Conservation (phyloP, 495 filamentous ascomycete species). For the Cenococcum geophilum region DNA sequence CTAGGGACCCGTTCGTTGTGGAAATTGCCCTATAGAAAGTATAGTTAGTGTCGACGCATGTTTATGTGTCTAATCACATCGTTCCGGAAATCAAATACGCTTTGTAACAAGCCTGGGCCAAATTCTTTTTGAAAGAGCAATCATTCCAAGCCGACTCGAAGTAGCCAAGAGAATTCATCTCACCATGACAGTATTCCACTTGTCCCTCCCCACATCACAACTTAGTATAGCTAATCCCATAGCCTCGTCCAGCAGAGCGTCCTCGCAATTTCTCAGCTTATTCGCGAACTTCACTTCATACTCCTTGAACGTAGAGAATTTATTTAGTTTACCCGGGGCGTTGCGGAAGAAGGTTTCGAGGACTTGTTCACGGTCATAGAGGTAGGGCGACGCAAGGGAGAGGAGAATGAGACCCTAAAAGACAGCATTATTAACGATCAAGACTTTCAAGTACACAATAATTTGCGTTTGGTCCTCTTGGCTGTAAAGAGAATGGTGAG, state of each 20-base stretch:
- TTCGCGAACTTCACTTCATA: constrained; percentile 32
- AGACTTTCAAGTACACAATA: too few relatives aligned
- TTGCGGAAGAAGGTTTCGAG: constrained; percentile 15
- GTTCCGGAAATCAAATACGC: background rate
- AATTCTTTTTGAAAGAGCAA: too few relatives aligned
- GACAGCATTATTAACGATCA: background rate
- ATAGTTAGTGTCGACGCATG: background rate
- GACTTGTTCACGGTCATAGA: constrained; percentile 23
- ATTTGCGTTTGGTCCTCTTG: background rate
- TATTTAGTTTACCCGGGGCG: constrained; percentile 8
- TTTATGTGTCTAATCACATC: background rate
- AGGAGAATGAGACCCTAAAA: constrained; percentile 9
- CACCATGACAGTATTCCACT: constrained; percentile 48
- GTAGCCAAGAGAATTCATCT: background rate
- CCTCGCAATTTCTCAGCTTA: constrained; percentile 45
- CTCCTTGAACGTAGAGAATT: constrained; percentile 11
- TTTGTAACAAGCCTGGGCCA: too few relatives aligned
- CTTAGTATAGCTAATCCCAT: constrained; percentile 34
- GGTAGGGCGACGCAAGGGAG: constrained; percentile 12
- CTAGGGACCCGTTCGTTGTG: constrained; percentile 22
- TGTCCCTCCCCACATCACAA: constrained; percentile 44
- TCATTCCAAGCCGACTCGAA: too few relatives aligned
- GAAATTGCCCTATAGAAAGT: constrained; percentile 32
- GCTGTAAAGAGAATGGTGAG: background rate
- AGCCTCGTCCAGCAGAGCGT: constrained; percentile 40